These are phyloP conservation scores for Stachybotrys echinatus DNA, from an alignment of 2,329 filamentous ascomycete genomes.

Conservation along the genomic window DNA sequence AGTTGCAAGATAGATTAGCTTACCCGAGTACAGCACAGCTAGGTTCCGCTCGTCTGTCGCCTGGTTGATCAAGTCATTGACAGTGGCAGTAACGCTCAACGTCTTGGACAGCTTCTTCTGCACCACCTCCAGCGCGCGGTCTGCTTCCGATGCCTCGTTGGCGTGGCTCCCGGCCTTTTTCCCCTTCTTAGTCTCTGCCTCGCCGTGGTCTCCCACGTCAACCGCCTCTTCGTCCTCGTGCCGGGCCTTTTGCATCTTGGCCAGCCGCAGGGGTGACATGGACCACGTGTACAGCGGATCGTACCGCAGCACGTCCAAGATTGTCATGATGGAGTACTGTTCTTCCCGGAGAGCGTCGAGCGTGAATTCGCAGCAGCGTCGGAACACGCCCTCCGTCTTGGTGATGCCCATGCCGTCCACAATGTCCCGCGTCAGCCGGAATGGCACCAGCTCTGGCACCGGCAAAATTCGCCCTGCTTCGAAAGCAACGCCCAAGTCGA, in stretches of 20 bases:
- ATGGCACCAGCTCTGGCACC: constrained; percentile 92
- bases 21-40: constrained; percentile 81
- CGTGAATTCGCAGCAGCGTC: constrained; percentile 97
- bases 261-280: constrained; percentile 64
- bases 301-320: constrained; percentile 95
- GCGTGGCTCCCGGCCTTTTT: constrained; percentile 28
- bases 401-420: constrained; percentile 97
- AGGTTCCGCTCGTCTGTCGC: constrained; percentile 90
- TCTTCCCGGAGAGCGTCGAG: constrained; percentile 93
- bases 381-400: constrained; percentile 91
- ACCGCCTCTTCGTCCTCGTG: constrained; percentile 38
- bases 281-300: constrained; percentile 97
- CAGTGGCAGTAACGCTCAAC: constrained; percentile 87
- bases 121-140: constrained; percentile 86
- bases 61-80: constrained; percentile 95
- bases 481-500: constrained; percentile 94
- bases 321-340: constrained; percentile 96
- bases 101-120: constrained; percentile 94
- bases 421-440: constrained; percentile 88
- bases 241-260: constrained; percentile 59
- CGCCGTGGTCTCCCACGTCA: constrained; percentile 30
- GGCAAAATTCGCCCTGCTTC: constrained; percentile 94
- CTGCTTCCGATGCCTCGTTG: constrained; percentile 69
- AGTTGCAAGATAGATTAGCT: constrained; percentile 16
- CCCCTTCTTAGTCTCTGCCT: constrained; percentile 34